Conservation (phyloP, 352 stramenopile species). For the Thalassiosira delicatula region DNA sequence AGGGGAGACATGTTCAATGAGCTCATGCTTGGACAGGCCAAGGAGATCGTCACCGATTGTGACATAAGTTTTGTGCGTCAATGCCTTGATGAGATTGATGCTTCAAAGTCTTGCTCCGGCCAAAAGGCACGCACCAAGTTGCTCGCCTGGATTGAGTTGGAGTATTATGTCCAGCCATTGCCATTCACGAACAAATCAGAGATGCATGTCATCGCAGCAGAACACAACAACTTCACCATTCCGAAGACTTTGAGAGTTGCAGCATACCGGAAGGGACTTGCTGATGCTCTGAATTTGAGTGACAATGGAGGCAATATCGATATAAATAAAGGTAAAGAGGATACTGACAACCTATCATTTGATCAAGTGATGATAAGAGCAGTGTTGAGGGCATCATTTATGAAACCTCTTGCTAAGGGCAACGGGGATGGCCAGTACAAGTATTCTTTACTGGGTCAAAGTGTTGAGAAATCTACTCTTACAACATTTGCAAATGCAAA, state of each 20-base stretch:
- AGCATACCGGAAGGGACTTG: no score
- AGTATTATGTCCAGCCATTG: no score
- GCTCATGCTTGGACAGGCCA: neutral
- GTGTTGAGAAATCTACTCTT: neutral
- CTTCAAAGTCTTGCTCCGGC: neutral
- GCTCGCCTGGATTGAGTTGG: neutral
- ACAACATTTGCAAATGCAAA: neutral
- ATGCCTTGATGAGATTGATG: neutral
- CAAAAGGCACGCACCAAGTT: neutral
- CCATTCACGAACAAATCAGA: neutral
- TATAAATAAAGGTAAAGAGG: no score
- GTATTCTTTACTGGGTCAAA: slow-evolving; percentile 14
- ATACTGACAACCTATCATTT: no score
- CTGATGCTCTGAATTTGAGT: no score
- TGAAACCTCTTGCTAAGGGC: slow-evolving; percentile 5
- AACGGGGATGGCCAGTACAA: slow-evolving; percentile 23
- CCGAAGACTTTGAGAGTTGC: neutral
- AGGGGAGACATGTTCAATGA: neutral
- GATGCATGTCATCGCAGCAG: neutral
- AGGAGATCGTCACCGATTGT: neutral
- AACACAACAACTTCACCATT: neutral
- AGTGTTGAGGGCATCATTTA: neutral
- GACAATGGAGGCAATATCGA: no score
- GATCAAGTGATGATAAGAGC: neutral
- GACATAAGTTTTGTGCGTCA: neutral